phyloP scores from a whole-genome alignment of 176 grass and related monocot species.

The Carex kokanica region DNA sequence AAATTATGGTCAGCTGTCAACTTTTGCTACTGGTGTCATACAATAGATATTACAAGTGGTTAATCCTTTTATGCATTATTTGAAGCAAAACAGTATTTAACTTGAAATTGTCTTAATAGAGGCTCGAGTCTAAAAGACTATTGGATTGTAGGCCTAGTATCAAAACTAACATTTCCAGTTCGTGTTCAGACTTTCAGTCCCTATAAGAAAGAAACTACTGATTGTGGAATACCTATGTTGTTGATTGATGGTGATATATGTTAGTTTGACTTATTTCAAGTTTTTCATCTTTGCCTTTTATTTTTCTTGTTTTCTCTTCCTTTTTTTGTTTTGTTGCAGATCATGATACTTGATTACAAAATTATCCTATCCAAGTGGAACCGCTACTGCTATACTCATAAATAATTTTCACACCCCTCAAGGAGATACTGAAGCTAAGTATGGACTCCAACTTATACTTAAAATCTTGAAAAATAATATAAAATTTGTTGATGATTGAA shows the following conservation, averaged over 20 bases:
- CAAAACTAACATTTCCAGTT: neutral
- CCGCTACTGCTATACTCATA: slow-evolving; percentile 89
- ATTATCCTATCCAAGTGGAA: slow-evolving; percentile 92
- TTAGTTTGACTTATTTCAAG: too few relatives aligned
- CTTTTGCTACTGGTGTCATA: neutral
- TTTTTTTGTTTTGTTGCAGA: slow-evolving; percentile 40
- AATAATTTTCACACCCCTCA: slow-evolving; percentile 91
- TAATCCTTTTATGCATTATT: neutral
- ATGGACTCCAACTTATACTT: neutral
- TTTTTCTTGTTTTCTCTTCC: slow-evolving; percentile 64
- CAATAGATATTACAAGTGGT: neutral
- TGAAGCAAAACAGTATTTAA: neutral
- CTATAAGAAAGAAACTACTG: too few relatives aligned
- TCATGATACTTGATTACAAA: slow-evolving; percentile 92
- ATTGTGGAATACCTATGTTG: too few relatives aligned
- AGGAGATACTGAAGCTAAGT: slow-evolving; percentile 91
- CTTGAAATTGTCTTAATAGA: neutral
- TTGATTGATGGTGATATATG: too few relatives aligned
- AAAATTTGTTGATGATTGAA: neutral
- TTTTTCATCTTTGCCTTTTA: slow-evolving; percentile 47
- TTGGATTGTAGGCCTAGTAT: neutral
- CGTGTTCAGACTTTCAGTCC: too few relatives aligned
- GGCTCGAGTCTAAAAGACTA: neutral
- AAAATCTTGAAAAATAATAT: slow-evolving; percentile 21
- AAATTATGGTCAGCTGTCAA: neutral